A percentile compares a stretch with the other conserved stretches of the same genome.
Evolutionary conservation across 805 yeast species (phyloP).

Genomic region (Ogataea pignaliae): DNA sequence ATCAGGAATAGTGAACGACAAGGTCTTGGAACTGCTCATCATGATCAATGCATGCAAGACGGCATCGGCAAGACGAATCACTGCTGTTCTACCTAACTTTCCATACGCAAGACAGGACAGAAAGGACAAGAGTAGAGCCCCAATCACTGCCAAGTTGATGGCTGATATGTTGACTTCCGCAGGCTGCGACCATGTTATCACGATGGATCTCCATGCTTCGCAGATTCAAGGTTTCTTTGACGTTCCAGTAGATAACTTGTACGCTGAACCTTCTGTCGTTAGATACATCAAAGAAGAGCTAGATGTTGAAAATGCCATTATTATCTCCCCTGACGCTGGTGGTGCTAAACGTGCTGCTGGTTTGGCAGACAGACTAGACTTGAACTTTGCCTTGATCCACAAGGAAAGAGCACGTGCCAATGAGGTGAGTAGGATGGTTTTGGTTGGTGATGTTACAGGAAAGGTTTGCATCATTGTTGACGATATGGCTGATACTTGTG

Average conservation of each 20-base stretch:
- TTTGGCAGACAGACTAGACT: slow-evolving; percentile 71
- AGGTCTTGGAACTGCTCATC: slow-evolving; percentile 66
- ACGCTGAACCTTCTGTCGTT: slow-evolving; percentile 80
- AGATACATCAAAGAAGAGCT: slow-evolving; percentile 65
- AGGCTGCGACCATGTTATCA: slow-evolving; percentile 81
- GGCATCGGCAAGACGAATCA: slow-evolving; percentile 78
- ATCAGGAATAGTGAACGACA: slow-evolving; percentile 72
- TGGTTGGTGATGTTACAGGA: slow-evolving; percentile 78
- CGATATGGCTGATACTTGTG: slow-evolving; percentile 91
- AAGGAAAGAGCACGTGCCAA: slow-evolving; percentile 82
- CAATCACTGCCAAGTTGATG: slow-evolving; percentile 79
- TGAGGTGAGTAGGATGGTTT: slow-evolving; percentile 78
- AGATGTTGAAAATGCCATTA: slow-evolving; percentile 57
- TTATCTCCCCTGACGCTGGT: slow-evolving; percentile 86
- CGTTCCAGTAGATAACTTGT: slow-evolving; percentile 78
- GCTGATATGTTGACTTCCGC: slow-evolving; percentile 81
- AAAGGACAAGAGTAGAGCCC: slow-evolving; percentile 81
- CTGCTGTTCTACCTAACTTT: slow-evolving; percentile 78
- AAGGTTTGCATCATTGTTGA: slow-evolving; percentile 76
- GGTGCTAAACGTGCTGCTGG: slow-evolving; percentile 90
- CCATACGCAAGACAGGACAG: slow-evolving; percentile 89
- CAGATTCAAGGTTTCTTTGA: slow-evolving; percentile 85
- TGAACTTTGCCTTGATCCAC: slow-evolving; percentile 79
- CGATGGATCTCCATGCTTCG: slow-evolving; percentile 86
- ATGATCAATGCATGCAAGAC: slow-evolving; percentile 81